Base-by-base conservation (phyloP, 345 rosid genomes). In the Bruguiera sexangula region DNA sequence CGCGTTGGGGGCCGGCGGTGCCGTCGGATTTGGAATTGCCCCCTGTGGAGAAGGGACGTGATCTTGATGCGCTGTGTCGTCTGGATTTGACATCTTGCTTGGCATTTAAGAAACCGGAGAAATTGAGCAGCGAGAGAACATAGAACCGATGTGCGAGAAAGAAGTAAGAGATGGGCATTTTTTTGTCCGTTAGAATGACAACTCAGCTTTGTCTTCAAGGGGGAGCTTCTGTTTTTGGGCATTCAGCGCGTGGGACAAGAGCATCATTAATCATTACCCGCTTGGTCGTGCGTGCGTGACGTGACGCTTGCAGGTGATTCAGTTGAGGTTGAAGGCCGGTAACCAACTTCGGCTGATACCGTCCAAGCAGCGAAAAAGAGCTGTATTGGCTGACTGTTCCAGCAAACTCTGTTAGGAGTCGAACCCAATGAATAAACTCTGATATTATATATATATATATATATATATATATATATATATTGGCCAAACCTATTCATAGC, bases 31-130 rank as follows among this genome's bases (percentile, higher is more conserved):
- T 43, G 82, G 70, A 4, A 27, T 3, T 50, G 18, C 59, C 8
- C 37, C 1, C 26, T 59, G 58, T 1, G 78, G 52, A 10, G 68
- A 37, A 11, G 60, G 43, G 0, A 30, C 69, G 18, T 56, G 36
- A 3, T 67, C 26, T 2, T 66, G 50, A 11, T 24, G 54, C n/a
- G 63, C 21, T 19, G 26, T 53, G 30, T 76, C 75, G 24, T 75
- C 77, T 19, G 71, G 43, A 26, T 67, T 63, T 16, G 86, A 70
- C 89, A 83, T 82, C 7, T 60, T 54, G 24, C 22, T 26, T 36
- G 22, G 55, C 29, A 59, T 53, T 39, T 56, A 72, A 36, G 66
- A 20, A 70, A 48, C 5, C 48, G 18, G 3, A 27, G 22, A 9
- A 32, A 8, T 2, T 11, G 11, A 51, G 50, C 52, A 1, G 21